Evolutionary conservation across 345 rosid genomes (phyloP), one percentile per base, ranked within the genome.

Genomic region (Eucalyptus paniculata): DNA sequence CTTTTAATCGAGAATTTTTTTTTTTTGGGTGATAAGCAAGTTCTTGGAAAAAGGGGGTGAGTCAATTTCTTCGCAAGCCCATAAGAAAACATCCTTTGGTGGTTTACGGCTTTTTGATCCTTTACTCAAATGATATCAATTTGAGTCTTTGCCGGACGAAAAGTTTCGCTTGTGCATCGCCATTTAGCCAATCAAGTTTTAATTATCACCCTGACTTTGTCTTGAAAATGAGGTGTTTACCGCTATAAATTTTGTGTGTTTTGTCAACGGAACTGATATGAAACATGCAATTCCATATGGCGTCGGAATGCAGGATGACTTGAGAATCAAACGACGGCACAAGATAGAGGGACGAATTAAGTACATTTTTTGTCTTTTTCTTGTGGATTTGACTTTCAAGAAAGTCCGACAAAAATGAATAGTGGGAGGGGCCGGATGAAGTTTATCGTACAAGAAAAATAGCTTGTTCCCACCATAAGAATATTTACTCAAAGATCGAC

Each of bases 181-280:
- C 26, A 10, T 5, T 19, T 24, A 19, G 7, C 10, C 8, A 12
- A 37, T 9, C 0, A 1, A 2, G 14, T 72, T 21, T 72, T 72
- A 37, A 19, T 19, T 37, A 15, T 14, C 0, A 5, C 10, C 34
- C 3, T 15, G 10, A 13, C 18, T 62, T 7, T 60, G 6, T 19
- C 21, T 9, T 17, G 44, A 69, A 34, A 16, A 16, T 9, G 40
- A 32, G 80, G 18, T 67, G 40, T 32, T 16, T 62, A 62, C 0
- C 1, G 8, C 32, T 28, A 28, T 30, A 60, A 3, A 7, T 12
- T 12, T 60, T 58, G 4, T 12, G 32, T 28, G 11, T 60, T 60
- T 60, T 30, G 17, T 13, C 2, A 62, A 62, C 0, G 5, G 1
- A 15, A 14, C 0, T 2, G 1, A 16, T n/a, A n/a, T 0, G 13